These are phyloP conservation scores for Opeltia flavorubescens DNA, from an alignment of 495 filamentous ascomycete species.

Conservation along the genomic window DNA sequence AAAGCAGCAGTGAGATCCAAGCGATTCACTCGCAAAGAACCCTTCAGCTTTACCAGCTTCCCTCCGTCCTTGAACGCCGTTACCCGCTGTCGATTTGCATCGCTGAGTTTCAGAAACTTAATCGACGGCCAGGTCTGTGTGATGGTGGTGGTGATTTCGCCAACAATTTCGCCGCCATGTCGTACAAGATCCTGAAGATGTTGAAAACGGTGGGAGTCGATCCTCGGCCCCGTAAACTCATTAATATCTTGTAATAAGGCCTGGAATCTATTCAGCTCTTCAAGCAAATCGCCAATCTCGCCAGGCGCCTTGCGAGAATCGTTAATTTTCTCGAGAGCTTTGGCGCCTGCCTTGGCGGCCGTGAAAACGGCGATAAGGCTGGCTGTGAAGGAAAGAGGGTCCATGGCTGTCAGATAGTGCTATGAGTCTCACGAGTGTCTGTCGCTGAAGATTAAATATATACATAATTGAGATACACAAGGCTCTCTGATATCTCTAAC, in stretches of 20 bases:
- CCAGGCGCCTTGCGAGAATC: not conserved
- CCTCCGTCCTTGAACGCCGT: not conserved
- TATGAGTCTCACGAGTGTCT: no score
- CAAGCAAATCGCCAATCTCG: slow-evolving; percentile 1
- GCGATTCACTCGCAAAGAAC: not conserved
- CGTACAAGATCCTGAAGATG: not conserved
- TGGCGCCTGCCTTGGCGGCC: not conserved
- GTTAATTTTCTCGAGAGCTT: slow-evolving; percentile 4
- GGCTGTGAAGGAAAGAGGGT: slow-evolving; percentile 10
- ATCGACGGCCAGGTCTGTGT: not conserved
- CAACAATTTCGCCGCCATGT: not conserved
- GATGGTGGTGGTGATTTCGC: slow-evolving; percentile 1
- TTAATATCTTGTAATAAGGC: slow-evolving; percentile 4
- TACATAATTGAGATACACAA: no score
- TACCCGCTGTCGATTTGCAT: not conserved
- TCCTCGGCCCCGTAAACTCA: not conserved
- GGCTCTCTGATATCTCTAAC: no score
- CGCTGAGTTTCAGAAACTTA: not conserved
- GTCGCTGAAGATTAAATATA: no score
- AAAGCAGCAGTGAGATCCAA: slow-evolving; percentile 2
- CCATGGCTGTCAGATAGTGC: slow-evolving; percentile 2
- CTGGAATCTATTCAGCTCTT: slow-evolving; percentile 1
- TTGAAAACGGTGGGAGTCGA: not conserved
- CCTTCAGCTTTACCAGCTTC: slow-evolving; percentile 1
- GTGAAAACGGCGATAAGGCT: slow-evolving; percentile 5